Evolutionary conservation across 352 stramenopile species (phyloP).

Genomic region (Phytophthora gonapodyides): DNA sequence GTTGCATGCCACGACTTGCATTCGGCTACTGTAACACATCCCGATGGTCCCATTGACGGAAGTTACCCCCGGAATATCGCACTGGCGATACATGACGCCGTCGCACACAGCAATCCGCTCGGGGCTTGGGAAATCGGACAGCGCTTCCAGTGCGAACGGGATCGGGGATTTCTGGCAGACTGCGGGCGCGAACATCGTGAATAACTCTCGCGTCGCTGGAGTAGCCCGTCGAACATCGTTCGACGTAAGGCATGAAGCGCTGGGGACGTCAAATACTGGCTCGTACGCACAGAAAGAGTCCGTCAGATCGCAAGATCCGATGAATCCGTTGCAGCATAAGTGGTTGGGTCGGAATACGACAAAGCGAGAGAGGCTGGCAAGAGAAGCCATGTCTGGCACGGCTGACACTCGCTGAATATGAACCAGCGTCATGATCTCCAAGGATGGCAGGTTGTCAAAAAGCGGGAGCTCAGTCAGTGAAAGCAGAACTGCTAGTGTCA

Average conservation of each 20-base stretch:
- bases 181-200: conserved; percentile 15
- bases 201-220: conserved; percentile 5
- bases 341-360: conserved; percentile 24
- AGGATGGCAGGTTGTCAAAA: conserved; percentile 16
- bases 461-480: conserved; percentile 18
- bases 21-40: conserved; percentile 36
- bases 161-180: conserved; percentile 18
- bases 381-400: conserved; percentile 25
- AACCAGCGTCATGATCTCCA: conserved; percentile 21
- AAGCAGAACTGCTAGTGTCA: conserved; percentile 20
- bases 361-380: conserved; percentile 20
- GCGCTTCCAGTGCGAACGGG: conserved; percentile 12
- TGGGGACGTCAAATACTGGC: conserved; percentile 11
- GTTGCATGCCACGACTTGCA: conserved; percentile 34
- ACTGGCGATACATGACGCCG: conserved; percentile 25
- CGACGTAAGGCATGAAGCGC: conserved; percentile 12
- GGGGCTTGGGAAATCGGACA: conserved; percentile 14
- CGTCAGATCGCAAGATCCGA: conserved; percentile 15
- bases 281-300: conserved; percentile 21
- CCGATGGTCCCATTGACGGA: conserved; percentile 14
- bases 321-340: conserved; percentile 35
- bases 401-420: conserved; percentile 13
- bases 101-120: conserved; percentile 12
- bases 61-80: conserved; percentile 20
- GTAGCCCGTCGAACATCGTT: conserved; percentile 18